phyloP scores from a whole-genome alignment of 345 rosid genomes.

The Geranium brycei region DNA sequence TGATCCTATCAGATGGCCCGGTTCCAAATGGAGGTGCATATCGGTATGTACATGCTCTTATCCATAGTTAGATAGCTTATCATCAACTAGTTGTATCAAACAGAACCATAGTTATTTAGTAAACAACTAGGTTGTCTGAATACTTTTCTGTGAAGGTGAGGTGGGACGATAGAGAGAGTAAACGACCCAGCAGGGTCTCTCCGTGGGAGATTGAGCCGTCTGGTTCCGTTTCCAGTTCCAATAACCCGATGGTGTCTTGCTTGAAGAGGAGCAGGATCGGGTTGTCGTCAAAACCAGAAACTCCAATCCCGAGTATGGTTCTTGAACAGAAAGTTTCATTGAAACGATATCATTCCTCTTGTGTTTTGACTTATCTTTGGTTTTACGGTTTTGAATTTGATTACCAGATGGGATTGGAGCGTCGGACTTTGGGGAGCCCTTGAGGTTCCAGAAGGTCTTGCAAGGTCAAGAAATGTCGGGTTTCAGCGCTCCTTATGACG shows the following conservation, averaged over 20 bases:
- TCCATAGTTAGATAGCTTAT: not conserved
- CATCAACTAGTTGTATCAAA: not conserved
- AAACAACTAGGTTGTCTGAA: not conserved
- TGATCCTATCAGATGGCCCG: conserved; percentile 88
- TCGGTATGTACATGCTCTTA: conserved; percentile 26
- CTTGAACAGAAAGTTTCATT: not conserved
- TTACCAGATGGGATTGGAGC: conserved; percentile 58
- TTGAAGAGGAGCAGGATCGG: conserved; percentile 76
- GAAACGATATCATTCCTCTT: not conserved
- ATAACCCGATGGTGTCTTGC: conserved; percentile 41
- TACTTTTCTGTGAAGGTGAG: conserved; percentile 38
- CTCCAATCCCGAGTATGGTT: conserved; percentile 53
- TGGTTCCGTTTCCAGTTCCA: conserved; percentile 43
- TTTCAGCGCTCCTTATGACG: conserved; percentile 41
- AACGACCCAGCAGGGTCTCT: conserved; percentile 62
- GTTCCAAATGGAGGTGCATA: conserved; percentile 93
- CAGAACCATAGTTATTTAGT: not conserved
- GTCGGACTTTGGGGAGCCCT: conserved; percentile 80
- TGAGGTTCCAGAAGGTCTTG: conserved; percentile 98
- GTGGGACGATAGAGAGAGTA: conserved; percentile 68
- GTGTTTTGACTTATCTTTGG: not conserved
- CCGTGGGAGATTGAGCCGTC: conserved; percentile 92
- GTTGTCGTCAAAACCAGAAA: conserved; percentile 55
- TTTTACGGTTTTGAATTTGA: not conserved
- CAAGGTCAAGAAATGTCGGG: conserved; percentile 99